These are phyloP conservation scores for Brassica hybrid DNA, from an alignment of 441 rosid genomes.

Conservation along the genomic window DNA sequence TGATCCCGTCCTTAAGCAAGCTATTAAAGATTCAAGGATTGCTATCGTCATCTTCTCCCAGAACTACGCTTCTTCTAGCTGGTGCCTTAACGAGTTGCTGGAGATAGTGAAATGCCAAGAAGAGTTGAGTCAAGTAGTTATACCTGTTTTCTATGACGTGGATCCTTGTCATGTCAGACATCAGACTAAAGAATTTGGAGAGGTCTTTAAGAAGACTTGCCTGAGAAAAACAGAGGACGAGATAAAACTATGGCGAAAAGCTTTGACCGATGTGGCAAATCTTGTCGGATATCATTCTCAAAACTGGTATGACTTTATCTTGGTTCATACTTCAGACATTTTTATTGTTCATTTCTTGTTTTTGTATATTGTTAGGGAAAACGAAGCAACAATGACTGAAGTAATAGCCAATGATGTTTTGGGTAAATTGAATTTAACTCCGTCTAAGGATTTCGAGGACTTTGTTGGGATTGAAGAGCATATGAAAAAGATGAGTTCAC, in stretches of 20 bases:
- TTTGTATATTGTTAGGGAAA: neutral
- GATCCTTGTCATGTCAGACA: constrained; percentile 19
- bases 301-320: neutral
- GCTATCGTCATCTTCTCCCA: constrained; percentile 16
- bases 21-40: constrained; percentile 6
- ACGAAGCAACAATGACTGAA: constrained; percentile 8
- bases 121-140: neutral
- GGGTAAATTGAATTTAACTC: constrained; percentile 4
- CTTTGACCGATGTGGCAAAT: constrained; percentile 17
- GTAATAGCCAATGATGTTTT: constrained; percentile 1
- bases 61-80: constrained; percentile 17
- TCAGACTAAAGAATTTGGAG: neutral
- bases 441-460: constrained; percentile 4
- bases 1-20: constrained; percentile 8
- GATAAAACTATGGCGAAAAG: constrained; percentile 3
- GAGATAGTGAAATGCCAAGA: constrained; percentile 4
- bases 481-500: constrained; percentile 7
- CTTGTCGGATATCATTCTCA: constrained; percentile 25
- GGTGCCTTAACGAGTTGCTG: constrained; percentile 17
- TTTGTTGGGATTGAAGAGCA: constrained; percentile 5
- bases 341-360: neutral
- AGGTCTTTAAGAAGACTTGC: constrained; percentile 10
- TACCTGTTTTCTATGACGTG: constrained; percentile 1
- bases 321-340: neutral
- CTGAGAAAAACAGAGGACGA: neutral